These are phyloP conservation scores for Plicaturopsis crispa DNA, from an alignment of 768 basidiomycete species.

Conservation along the genomic window DNA sequence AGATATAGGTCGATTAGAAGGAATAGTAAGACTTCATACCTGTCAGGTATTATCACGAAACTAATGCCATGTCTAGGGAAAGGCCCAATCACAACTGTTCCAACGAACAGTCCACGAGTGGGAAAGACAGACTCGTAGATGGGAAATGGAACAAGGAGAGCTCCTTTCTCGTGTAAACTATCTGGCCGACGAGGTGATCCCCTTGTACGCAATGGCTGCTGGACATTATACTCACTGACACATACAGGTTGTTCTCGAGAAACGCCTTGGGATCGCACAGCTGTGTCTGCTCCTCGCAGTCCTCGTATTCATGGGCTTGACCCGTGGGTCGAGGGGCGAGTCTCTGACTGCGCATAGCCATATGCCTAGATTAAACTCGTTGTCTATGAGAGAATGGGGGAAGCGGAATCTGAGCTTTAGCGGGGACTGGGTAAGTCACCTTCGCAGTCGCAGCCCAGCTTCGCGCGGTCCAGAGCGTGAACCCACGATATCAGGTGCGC, in stretches of 20 bases:
- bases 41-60: background rate
- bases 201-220: too few relatives aligned
- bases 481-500: background rate
- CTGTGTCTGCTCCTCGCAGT: slow-evolving; percentile 77
- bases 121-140: slow-evolving; percentile 47
- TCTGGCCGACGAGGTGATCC: slow-evolving; percentile 85
- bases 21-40: slow-evolving; percentile 42
- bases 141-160: slow-evolving; percentile 67
- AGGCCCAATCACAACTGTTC: slow-evolving; percentile 60
- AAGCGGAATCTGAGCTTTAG: slow-evolving; percentile 48
- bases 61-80: slow-evolving; percentile 36
- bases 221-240: background rate
- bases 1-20: slow-evolving; percentile 72
- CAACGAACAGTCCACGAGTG: slow-evolving; percentile 60
- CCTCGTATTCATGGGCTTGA: slow-evolving; percentile 80
- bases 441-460: slow-evolving; percentile 24
- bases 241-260: slow-evolving; percentile 81
- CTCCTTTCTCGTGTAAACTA: slow-evolving; percentile 64
- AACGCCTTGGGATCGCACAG: slow-evolving; percentile 84
- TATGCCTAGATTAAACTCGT: slow-evolving; percentile 13
- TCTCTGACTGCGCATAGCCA: slow-evolving; percentile 2
- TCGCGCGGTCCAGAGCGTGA: slow-evolving; percentile 8
- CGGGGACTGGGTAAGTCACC: slow-evolving; percentile 40
- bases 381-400: slow-evolving; percentile 46
- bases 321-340: slow-evolving; percentile 56